A percentile compares a stretch with the other conserved stretches of the same genome.
Evolutionary conservation across 169 alveolate genomes (phyloP).

Genomic region (Plasmodium adleri): DNA sequence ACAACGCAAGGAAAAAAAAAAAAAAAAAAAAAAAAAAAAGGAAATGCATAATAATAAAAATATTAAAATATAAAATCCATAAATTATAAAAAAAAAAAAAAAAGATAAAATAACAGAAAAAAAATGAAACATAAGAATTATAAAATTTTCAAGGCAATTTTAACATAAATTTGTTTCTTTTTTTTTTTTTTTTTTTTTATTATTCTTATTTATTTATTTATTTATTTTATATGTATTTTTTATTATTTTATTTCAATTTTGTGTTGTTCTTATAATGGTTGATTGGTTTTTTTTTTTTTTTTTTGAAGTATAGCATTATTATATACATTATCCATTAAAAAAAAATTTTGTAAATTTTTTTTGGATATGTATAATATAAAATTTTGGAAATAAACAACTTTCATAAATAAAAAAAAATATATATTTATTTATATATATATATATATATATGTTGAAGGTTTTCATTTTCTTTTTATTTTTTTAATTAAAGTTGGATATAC

Average conservation of each 20-base stretch:
- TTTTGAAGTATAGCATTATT: slow-evolving; percentile 1
- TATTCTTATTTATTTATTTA: too few relatives aligned
- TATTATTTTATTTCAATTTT: slow-evolving; percentile 16
- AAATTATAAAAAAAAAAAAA: slow-evolving; percentile 2
- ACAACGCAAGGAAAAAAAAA: slow-evolving; percentile 26
- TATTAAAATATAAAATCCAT: too few relatives aligned
- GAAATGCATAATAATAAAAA: slow-evolving; percentile 13
- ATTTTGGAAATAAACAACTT: too few relatives aligned
- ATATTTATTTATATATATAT: not conserved
- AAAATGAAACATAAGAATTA: slow-evolving; percentile 26
- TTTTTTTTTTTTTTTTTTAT: not conserved
- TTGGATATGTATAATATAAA: not conserved
- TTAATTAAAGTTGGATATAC: slow-evolving; percentile 13
- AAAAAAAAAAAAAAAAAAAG: slow-evolving; percentile 8
- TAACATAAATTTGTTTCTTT: slow-evolving; percentile 4
- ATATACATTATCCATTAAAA: slow-evolving; percentile 1
- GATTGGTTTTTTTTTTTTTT: slow-evolving; percentile 13
- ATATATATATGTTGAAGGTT: not conserved
- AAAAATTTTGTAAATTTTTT: slow-evolving; percentile 13
- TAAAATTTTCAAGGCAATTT: slow-evolving; percentile 27
- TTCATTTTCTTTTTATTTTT: slow-evolving; percentile 4
- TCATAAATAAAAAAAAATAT: not conserved
- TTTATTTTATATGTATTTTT: slow-evolving; percentile 20
- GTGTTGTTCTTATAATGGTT: slow-evolving; percentile 31
- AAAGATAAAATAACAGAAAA: slow-evolving; percentile 1